phyloP scores from a whole-genome alignment of 257 asterid species.

The Cynanchum wilfordii region DNA sequence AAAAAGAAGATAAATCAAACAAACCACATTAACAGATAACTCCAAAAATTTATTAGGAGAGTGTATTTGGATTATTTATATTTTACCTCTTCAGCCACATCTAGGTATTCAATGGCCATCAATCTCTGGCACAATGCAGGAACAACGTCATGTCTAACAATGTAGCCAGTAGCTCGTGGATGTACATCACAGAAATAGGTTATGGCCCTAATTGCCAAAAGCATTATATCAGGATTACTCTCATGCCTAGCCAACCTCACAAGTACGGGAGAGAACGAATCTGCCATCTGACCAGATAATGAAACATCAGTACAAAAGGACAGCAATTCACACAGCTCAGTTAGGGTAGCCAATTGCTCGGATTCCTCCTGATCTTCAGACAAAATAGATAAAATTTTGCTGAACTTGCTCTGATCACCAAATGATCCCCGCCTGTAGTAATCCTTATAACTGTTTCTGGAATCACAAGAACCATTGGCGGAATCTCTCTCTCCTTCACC shows the following conservation, averaged over 20 bases:
- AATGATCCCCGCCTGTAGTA: conserved; percentile 48
- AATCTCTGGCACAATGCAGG: conserved; percentile 85
- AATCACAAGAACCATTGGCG: conserved; percentile 69
- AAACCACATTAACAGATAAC: conserved; percentile 7
- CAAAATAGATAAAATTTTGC: conserved; percentile 52
- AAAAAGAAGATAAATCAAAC: conserved; percentile 14
- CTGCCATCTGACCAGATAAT: conserved; percentile 69
- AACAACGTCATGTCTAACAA: conserved; percentile 76
- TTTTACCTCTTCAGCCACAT: conserved; percentile 91
- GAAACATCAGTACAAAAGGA: conserved; percentile 76
- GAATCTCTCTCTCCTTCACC: conserved; percentile 79
- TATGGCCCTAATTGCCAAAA: conserved; percentile 78
- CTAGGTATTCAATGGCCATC: conserved; percentile 72
- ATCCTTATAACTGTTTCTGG: conserved; percentile 55
- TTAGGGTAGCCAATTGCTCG: conserved; percentile 68
- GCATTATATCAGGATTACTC: conserved; percentile 70
- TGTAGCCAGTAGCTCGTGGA: conserved; percentile 64
- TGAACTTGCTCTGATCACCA: conserved; percentile 58
- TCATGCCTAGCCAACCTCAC: conserved; percentile 72
- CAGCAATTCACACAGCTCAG: conserved; percentile 86
- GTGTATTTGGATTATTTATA: conserved; percentile 21
- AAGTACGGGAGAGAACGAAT: conserved; percentile 66
- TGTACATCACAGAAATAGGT: conserved; percentile 88
- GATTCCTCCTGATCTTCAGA: conserved; percentile 67
- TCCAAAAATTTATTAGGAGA: conserved; percentile 5